phyloP scores from a whole-genome alignment of 495 filamentous ascomycete species.

The Penicillium atrosanguineum region DNA sequence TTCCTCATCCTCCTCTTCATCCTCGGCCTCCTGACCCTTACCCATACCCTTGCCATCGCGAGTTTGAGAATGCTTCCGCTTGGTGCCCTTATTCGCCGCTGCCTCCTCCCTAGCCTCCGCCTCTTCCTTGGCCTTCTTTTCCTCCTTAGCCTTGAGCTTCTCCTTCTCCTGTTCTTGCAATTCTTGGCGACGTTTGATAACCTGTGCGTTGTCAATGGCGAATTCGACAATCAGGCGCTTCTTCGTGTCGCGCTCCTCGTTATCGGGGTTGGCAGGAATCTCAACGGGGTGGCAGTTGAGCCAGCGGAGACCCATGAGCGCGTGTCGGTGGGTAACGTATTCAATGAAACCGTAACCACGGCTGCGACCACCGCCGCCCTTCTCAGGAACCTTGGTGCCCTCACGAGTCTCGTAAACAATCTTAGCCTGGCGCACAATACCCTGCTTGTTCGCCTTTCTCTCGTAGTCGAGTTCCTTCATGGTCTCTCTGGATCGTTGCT shows the following conservation, averaged over 20 bases:
- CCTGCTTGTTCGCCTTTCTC: conserved; percentile 79
- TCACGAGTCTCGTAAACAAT: conserved; percentile 84
- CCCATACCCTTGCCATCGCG: conserved; percentile 20
- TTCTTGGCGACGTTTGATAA: conserved; percentile 75
- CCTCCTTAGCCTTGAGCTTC: conserved; percentile 33
- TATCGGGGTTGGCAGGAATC: conserved; percentile 27
- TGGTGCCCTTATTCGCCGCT: conserved; percentile 29
- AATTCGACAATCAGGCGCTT: conserved; percentile 93
- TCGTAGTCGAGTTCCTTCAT: conserved; percentile 73
- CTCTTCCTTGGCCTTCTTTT: conserved; percentile 23
- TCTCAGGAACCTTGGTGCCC: conserved; percentile 75
- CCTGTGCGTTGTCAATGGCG: conserved; percentile 96
- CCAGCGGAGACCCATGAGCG: conserved; percentile 92
- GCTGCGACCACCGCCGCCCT: conserved; percentile 71
- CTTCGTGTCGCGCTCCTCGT: conserved; percentile 56
- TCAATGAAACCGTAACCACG: conserved; percentile 98
- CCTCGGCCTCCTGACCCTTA: conserved; percentile 21
- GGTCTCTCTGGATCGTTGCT: conserved; percentile 69
- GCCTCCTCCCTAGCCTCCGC: conserved; percentile 11
- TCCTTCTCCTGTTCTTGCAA: conserved; percentile 53
- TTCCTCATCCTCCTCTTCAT: conserved; percentile 33
- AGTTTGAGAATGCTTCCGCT: conserved; percentile 43
- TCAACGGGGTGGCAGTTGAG: conserved; percentile 80
- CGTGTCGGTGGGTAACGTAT: conserved; percentile 89
- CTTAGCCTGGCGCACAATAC: conserved; percentile 93